Evolutionary conservation across 306 rosid species (phyloP), one percentile per base, ranked within the genome.

Genomic region (Mucuna pruriens): DNA sequence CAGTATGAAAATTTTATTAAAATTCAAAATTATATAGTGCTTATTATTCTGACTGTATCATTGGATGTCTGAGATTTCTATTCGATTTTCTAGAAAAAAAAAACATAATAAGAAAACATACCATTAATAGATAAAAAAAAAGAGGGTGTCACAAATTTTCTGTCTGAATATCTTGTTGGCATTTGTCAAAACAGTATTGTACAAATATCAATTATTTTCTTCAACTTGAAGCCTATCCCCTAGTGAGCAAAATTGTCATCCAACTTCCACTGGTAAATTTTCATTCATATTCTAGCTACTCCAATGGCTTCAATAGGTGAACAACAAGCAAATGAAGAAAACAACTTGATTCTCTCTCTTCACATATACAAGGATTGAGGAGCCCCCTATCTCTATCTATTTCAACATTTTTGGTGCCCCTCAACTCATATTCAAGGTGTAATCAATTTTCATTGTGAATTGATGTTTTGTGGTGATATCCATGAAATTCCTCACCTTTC

Each of bases 371-470:
- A 16, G 67, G 88, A 90, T 4, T 86, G 89, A 88, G 17, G 83
- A 65, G 52, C 79, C 16, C 54, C 39, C 13, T 49, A 80, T 45
- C 74, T 83, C 38, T 78, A 74, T 67, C 33, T 68, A 1, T 86
- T 61, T 68, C 89, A 90, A 81, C 82, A 38, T 20, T 90, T 86
- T 52, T 90, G 91, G 91, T 86, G 86, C 57, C 89, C 83, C 6
- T 19, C 87, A 17, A n/a, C 23, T 20, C 81, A 69, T 46, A 74
- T 86, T 39, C 86, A 88, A 66, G 65, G 83, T 58, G 49, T 74
- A 19, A 7, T 23, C 51, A 2, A 68, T 29, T 85, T 83, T 77
- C 90, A 90, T 82, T 84, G 86, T 7, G 91, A 90, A 77, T 84
- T 79, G 74, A 69, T 76, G 19, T 46, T 86, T 10, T 82, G 82